phyloP scores from a whole-genome alignment of 495 filamentous ascomycete species.

The Aspergillus incahuasiensis region DNA sequence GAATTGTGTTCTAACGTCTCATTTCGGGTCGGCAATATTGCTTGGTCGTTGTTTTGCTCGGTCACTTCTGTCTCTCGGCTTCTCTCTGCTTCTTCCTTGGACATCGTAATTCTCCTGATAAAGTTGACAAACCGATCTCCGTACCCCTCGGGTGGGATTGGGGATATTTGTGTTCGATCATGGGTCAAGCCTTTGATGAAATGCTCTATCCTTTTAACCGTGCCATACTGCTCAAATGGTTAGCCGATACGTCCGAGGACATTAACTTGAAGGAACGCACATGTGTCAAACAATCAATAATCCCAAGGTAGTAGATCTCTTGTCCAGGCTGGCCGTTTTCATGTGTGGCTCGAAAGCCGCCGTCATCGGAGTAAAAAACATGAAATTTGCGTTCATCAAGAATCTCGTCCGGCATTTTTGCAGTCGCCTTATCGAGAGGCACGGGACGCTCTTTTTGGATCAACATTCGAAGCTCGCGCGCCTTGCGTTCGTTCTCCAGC shows the following conservation, averaged over 20 bases:
- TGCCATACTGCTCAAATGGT: slow-evolving; percentile 59
- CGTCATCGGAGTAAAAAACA: slow-evolving; percentile 89
- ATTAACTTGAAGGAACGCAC: slow-evolving; percentile 48
- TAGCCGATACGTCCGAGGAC: background rate
- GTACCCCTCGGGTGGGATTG: slow-evolving; percentile 86
- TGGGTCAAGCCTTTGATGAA: slow-evolving; percentile 88
- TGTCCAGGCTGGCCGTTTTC: slow-evolving; percentile 81
- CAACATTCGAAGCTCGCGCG: slow-evolving; percentile 83
- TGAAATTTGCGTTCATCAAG: slow-evolving; percentile 63
- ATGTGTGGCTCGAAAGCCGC: slow-evolving; percentile 88
- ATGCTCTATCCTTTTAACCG: slow-evolving; percentile 82
- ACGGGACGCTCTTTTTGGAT: slow-evolving; percentile 90
- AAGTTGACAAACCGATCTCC: slow-evolving; percentile 94
- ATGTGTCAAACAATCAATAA: slow-evolving; percentile 96
- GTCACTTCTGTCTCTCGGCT: slow-evolving; percentile 45
- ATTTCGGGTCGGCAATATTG: slow-evolving; percentile 42
- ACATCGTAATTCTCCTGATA: slow-evolving; percentile 85
- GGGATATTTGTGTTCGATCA: slow-evolving; percentile 80
- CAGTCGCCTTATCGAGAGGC: slow-evolving; percentile 74
- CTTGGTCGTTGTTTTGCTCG: slow-evolving; percentile 42
- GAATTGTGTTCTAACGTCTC: slow-evolving; percentile 53
- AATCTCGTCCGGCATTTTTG: slow-evolving; percentile 86
- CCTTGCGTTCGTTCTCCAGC: slow-evolving; percentile 86
- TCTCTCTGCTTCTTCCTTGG: slow-evolving; percentile 71
- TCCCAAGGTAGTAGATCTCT: slow-evolving; percentile 95